Evolutionary conservation across 805 yeast species (phyloP).

Genomic region (Candida tibetensis): DNA sequence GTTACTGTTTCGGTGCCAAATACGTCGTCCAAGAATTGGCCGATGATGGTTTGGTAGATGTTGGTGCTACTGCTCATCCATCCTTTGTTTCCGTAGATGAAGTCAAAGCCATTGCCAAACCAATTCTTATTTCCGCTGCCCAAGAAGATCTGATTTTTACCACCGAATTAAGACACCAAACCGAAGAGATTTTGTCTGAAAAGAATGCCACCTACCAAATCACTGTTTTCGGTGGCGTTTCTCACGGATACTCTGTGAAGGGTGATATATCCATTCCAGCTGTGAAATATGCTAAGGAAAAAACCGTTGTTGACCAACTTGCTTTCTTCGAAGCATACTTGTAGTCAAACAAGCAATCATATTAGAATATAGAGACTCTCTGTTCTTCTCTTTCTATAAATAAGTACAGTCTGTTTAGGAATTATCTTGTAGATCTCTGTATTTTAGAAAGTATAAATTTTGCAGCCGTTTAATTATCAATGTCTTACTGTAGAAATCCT

Average conservation of each 20-base stretch:
- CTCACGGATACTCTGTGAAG: conserved; percentile 79
- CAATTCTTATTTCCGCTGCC: conserved; percentile 72
- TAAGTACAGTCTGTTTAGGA: too few species aligned
- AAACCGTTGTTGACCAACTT: conserved; percentile 50
- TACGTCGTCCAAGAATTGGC: conserved; percentile 28
- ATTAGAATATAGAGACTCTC: too few species aligned
- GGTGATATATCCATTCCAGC: conserved; percentile 61
- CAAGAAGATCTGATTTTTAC: conserved; percentile 66
- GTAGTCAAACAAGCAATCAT: background rate
- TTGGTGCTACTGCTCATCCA: conserved; percentile 82
- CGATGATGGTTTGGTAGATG: conserved; percentile 43
- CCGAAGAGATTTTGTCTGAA: conserved; percentile 54
- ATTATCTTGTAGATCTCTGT: too few species aligned
- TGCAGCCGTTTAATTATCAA: too few species aligned
- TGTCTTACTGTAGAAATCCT: too few species aligned
- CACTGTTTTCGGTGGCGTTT: conserved; percentile 58
- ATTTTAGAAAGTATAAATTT: too few species aligned
- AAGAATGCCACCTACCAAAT: conserved; percentile 58
- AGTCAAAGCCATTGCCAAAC: conserved; percentile 54
- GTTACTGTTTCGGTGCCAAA: conserved; percentile 25
- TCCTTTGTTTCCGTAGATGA: conserved; percentile 68
- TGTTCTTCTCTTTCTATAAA: too few species aligned
- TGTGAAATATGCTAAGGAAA: conserved; percentile 64
- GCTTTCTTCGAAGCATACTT: conserved; percentile 3
- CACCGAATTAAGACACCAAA: conserved; percentile 56